A percentile compares a stretch with the other conserved stretches of the same genome.
Conservation (phyloP, 805 yeast species). For the Kregervanrija delftensis region DNA sequence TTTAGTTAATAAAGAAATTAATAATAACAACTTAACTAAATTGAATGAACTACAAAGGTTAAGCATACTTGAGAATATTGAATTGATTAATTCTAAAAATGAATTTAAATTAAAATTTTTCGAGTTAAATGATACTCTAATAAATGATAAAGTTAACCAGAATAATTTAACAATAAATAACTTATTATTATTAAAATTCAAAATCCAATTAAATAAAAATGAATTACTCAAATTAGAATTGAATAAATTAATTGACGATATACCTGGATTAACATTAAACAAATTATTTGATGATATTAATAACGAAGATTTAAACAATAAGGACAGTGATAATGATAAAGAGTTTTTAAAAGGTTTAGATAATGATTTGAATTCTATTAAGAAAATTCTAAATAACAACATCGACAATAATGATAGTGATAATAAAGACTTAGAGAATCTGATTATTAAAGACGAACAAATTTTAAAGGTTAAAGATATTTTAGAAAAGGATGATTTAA, state of each 20-base stretch:
- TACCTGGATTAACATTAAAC: slow-evolving; percentile 17
- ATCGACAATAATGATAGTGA: slow-evolving; percentile 3
- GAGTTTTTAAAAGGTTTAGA: slow-evolving; percentile 1
- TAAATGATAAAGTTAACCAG: slow-evolving; percentile 9
- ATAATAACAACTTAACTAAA: slow-evolving; percentile 1
- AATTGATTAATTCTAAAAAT: slow-evolving; percentile 15
- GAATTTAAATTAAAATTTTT: slow-evolving; percentile 13
- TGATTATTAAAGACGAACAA: slow-evolving; percentile 11
- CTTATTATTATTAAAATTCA: slow-evolving; percentile 5
- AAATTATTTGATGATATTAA: slow-evolving; percentile 3
- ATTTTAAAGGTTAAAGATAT: slow-evolving; percentile 15
- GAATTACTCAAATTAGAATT: slow-evolving; percentile 11
- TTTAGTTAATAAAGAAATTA: slow-evolving; percentile 1
- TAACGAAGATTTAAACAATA: slow-evolving; percentile 5
- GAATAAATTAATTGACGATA: slow-evolving; percentile 9
- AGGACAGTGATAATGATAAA: slow-evolving; percentile 3
- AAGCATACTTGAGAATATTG: slow-evolving; percentile 16
- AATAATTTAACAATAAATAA: slow-evolving; percentile 4
- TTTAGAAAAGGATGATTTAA: slow-evolving; percentile 16
- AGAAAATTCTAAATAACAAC: slow-evolving; percentile 6
- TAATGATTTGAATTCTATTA: neutral
- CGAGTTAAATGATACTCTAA: slow-evolving; percentile 9
- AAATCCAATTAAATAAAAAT: slow-evolving; percentile 16
- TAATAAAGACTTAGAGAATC: slow-evolving; percentile 7
- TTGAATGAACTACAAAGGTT: slow-evolving; percentile 13